Conservation (phyloP, 2,329 filamentous ascomycete species). For the Colletotrichum endophyticum region DNA sequence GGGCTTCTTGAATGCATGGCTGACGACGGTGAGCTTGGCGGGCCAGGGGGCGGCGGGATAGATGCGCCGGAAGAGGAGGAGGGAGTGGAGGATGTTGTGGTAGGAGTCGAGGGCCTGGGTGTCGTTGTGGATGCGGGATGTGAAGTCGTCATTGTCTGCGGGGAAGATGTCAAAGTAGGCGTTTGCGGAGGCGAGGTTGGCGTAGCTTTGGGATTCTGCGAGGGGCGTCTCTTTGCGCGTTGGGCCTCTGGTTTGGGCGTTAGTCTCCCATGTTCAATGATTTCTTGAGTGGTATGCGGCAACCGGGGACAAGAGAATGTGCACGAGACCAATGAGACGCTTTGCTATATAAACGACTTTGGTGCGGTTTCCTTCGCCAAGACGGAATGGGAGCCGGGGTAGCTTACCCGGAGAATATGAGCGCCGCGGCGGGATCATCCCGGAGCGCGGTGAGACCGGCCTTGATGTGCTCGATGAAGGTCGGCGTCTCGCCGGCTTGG, state of each 20-base stretch:
- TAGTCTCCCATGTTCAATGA: not conserved
- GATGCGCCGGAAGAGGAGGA: slow-evolving; percentile 62
- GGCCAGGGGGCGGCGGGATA: slow-evolving; percentile 60
- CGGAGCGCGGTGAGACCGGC: slow-evolving; percentile 63
- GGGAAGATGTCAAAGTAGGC: slow-evolving; percentile 47
- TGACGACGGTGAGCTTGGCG: slow-evolving; percentile 63
- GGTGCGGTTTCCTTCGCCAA: not conserved
- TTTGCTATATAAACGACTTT: not conserved
- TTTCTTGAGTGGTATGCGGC: not conserved
- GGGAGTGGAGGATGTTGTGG: slow-evolving; percentile 81
- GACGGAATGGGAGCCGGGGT: not conserved
- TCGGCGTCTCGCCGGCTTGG: slow-evolving; percentile 78
- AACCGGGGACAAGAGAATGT: not conserved
- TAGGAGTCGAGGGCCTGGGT: slow-evolving; percentile 82
- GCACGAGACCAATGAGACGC: not conserved
- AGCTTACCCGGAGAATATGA: slow-evolving; percentile 76
- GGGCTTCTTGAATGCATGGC: slow-evolving; percentile 71
- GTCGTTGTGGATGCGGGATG: slow-evolving; percentile 62
- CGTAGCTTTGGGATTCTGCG: slow-evolving; percentile 70
- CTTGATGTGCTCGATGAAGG: slow-evolving; percentile 78
- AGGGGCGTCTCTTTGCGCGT: slow-evolving; percentile 62
- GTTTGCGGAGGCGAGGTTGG: slow-evolving; percentile 54
- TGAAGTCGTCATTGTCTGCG: not conserved
- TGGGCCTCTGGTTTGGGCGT: slow-evolving; percentile 54
- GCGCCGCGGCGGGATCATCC: slow-evolving; percentile 49